phyloP scores from a whole-genome alignment of 257 asterid genomes.

The Leonotis leonurus region DNA sequence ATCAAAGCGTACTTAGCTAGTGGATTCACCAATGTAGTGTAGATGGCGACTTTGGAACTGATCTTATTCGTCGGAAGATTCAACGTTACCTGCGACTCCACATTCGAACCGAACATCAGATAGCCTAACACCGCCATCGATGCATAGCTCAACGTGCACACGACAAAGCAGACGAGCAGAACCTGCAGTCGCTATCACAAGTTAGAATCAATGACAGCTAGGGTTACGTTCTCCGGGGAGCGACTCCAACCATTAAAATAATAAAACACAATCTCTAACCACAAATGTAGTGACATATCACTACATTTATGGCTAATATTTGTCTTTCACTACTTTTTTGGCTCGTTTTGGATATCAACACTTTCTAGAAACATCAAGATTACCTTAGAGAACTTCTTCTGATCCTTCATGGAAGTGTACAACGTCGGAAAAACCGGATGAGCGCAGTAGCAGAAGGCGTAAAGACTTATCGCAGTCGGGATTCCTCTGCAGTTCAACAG shows the following conservation, averaged over 20 bases:
- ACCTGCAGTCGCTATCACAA: constrained; percentile 43
- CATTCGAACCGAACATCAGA: constrained; percentile 60
- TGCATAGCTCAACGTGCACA: constrained; percentile 57
- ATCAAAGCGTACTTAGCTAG: constrained; percentile 74
- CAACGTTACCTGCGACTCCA: constrained; percentile 66
- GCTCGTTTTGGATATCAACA: too few species aligned
- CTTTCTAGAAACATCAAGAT: too few species aligned
- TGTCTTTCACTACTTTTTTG: too few species aligned
- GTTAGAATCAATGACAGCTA: background rate
- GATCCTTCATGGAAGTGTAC: constrained; percentile 76
- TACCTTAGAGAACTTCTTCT: constrained; percentile 77
- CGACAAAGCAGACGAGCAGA: constrained; percentile 51
- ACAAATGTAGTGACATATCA: too few species aligned
- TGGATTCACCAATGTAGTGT: constrained; percentile 75
- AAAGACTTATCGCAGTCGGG: constrained; percentile 71
- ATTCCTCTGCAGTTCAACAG: constrained; percentile 40
- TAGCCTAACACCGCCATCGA: constrained; percentile 67
- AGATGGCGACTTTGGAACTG: constrained; percentile 67
- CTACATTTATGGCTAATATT: too few species aligned
- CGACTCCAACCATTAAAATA: too few species aligned
- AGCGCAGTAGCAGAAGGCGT: constrained; percentile 85
- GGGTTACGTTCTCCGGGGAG: too few species aligned
- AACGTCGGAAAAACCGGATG: constrained; percentile 92
- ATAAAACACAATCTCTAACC: too few species aligned
- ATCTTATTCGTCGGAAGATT: constrained; percentile 49